These are phyloP conservation scores for Taiozyma sp. DNA, from an alignment of 1,139 yeast species.

Conservation along the genomic window DNA sequence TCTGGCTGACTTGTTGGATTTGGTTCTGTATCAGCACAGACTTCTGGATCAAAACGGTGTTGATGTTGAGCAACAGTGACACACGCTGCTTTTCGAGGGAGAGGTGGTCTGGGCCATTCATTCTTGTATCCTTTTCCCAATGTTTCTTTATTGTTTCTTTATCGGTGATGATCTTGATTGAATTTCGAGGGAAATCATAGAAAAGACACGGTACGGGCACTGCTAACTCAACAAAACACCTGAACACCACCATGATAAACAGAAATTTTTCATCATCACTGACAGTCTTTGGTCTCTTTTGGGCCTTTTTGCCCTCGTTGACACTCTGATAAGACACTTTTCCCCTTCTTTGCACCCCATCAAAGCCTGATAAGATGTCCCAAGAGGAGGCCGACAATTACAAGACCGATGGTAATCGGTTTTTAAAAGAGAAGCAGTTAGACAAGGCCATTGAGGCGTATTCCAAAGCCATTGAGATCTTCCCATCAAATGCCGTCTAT, in stretches of 20 bases:
- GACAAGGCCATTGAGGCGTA: constrained; percentile 68
- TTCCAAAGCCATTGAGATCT: constrained; percentile 71
- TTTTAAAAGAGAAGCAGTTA: constrained; percentile 57
- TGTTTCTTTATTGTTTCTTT: no score
- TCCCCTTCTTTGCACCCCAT: neutral
- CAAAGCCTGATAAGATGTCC: constrained; percentile 1
- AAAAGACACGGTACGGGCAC: no score
- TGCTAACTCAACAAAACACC: no score
- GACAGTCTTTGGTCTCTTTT: neutral
- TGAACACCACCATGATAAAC: neutral
- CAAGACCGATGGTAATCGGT: constrained; percentile 74
- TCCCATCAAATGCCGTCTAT: constrained; percentile 64
- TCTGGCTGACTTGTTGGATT: constrained; percentile 1
- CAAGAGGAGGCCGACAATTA: constrained; percentile 26
- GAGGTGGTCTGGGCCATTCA: constrained; percentile 6
- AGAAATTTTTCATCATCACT: neutral
- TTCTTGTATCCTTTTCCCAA: neutral
- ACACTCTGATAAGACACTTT: neutral
- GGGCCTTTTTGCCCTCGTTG: neutral
- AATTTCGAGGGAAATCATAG: no score
- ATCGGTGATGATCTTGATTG: no score
- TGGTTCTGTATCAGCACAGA: constrained; percentile 18
- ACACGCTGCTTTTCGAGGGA: constrained; percentile 21
- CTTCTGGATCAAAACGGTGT: constrained; percentile 22
- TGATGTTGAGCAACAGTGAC: constrained; percentile 18